Conservation (phyloP, 306 rosid genomes). For the Corylus heterophylla region DNA sequence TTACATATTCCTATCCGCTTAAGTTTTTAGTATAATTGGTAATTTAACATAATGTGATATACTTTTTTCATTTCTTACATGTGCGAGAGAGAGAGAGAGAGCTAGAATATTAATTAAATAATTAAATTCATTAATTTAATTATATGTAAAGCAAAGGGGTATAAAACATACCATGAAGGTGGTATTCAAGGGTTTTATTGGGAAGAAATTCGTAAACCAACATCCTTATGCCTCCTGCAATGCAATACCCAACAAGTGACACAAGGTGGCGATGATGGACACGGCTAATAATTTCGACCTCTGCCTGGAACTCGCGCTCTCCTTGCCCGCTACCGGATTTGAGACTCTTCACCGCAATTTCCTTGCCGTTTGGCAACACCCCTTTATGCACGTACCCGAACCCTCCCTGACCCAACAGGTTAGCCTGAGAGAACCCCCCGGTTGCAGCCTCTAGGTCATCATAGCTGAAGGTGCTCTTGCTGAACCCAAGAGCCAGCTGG, state of each 20-base stretch:
- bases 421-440: slow-evolving; percentile 44
- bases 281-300: slow-evolving; percentile 84
- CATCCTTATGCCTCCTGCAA: slow-evolving; percentile 43
- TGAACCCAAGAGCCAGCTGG: slow-evolving; percentile 61
- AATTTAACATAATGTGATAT: too few relatives aligned
- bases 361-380: slow-evolving; percentile 83
- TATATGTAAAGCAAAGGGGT: too few relatives aligned
- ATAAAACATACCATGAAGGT: slow-evolving; percentile 62
- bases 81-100: too few relatives aligned
- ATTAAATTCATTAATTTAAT: too few relatives aligned
- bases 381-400: slow-evolving; percentile 85
- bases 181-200: slow-evolving; percentile 74
- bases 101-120: too few relatives aligned
- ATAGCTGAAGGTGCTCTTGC: slow-evolving; percentile 63
- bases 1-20: too few relatives aligned
- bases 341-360: slow-evolving; percentile 79
- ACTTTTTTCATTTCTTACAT: too few relatives aligned
- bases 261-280: slow-evolving; percentile 96
- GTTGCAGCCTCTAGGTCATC: slow-evolving; percentile 71
- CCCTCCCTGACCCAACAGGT: slow-evolving; percentile 80
- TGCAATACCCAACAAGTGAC: slow-evolving; percentile 79
- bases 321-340: slow-evolving; percentile 68
- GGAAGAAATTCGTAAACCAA: slow-evolving; percentile 84
- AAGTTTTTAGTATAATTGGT: too few relatives aligned
- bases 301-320: slow-evolving; percentile 70